Conservation (phyloP, 495 filamentous ascomycete genomes). For the Talaromyces wortmannii region DNA sequence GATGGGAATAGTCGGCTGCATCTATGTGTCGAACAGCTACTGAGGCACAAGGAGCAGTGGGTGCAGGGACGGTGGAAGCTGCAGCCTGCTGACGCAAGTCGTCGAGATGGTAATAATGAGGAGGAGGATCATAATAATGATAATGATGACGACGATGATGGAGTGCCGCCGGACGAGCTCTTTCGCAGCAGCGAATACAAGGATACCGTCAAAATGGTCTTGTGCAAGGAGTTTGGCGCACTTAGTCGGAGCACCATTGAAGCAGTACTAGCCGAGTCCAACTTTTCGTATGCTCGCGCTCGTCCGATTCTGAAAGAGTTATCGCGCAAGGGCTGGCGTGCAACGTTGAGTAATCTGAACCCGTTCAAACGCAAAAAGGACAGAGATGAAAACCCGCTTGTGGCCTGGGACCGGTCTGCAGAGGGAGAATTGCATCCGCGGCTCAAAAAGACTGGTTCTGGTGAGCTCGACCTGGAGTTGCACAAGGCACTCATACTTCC, state of each 20-base stretch:
- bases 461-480: constrained; percentile 78
- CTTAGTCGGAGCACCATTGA: constrained; percentile 74
- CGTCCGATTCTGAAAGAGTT: constrained; percentile 68
- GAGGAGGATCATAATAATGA: constrained; percentile 3
- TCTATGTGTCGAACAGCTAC: constrained; percentile 75
- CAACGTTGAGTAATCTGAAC: constrained; percentile 67
- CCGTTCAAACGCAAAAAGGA: constrained; percentile 57
- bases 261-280: constrained; percentile 84
- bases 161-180: constrained; percentile 58
- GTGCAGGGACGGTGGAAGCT: constrained; percentile 68
- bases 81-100: constrained; percentile 8
- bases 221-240: constrained; percentile 75
- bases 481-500: constrained; percentile 60
- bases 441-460: constrained; percentile 59
- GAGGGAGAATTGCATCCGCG: constrained; percentile 45
- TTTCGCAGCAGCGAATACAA: constrained; percentile 74
- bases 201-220: constrained; percentile 51
- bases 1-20: constrained; percentile 77
- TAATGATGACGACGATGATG: constrained; percentile 9
- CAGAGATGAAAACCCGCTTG: constrained; percentile 53
- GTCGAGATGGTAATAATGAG: constrained; percentile 7
- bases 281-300: constrained; percentile 78
- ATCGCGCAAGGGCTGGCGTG: constrained; percentile 78
- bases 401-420: constrained; percentile 54
- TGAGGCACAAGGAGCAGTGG: constrained; percentile 70